A percentile compares a stretch with the other conserved stretches of the same genome.
These are phyloP conservation scores for Phaeosphaeriaceae sp. DNA, from an alignment of 2,329 filamentous ascomycete species.

Conservation along the genomic window DNA sequence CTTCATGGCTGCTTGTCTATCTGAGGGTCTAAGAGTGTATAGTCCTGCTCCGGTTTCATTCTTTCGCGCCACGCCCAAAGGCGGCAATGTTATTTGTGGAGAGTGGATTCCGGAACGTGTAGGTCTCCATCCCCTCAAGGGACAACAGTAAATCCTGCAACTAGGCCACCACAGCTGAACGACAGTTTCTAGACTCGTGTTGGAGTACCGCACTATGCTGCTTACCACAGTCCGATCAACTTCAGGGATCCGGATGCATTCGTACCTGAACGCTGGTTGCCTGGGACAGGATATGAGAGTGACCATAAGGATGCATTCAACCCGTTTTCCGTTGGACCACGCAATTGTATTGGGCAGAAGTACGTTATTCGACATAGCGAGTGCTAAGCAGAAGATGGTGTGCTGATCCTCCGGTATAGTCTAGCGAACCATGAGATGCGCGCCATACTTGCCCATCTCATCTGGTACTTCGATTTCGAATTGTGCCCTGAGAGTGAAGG, in stretches of 20 bases:
- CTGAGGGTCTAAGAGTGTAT: conserved; percentile 48
- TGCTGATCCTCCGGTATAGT: conserved; percentile 10
- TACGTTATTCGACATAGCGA: background rate
- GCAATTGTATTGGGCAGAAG: conserved; percentile 24
- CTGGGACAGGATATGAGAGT: conserved; percentile 1
- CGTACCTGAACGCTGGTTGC: conserved; percentile 34
- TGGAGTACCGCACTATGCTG: conserved; percentile 19
- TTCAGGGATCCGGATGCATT: conserved; percentile 29
- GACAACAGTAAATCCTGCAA: too few relatives aligned
- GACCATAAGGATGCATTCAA: conserved; percentile 40
- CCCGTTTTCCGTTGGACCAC: conserved; percentile 24
- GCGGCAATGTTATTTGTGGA: conserved; percentile 18
- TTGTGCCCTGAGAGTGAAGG: conserved; percentile 33
- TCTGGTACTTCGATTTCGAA: conserved; percentile 46
- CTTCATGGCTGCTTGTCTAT: conserved; percentile 44
- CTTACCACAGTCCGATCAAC: conserved; percentile 21
- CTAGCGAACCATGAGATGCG: conserved; percentile 49
- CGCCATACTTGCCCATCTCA: conserved; percentile 41
- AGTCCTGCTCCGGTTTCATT: conserved; percentile 38
- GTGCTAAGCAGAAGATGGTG: too few relatives aligned
- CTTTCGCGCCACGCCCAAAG: conserved; percentile 9
- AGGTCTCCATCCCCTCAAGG: too few relatives aligned
- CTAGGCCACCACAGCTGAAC: too few relatives aligned
- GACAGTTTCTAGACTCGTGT: conserved; percentile 12
- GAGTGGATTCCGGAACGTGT: conserved; percentile 20